Evolutionary conservation across 768 basidiomycete species (phyloP), one percentile per base, ranked within the genome.

Genomic region (Lactarius pseudohatsudake): DNA sequence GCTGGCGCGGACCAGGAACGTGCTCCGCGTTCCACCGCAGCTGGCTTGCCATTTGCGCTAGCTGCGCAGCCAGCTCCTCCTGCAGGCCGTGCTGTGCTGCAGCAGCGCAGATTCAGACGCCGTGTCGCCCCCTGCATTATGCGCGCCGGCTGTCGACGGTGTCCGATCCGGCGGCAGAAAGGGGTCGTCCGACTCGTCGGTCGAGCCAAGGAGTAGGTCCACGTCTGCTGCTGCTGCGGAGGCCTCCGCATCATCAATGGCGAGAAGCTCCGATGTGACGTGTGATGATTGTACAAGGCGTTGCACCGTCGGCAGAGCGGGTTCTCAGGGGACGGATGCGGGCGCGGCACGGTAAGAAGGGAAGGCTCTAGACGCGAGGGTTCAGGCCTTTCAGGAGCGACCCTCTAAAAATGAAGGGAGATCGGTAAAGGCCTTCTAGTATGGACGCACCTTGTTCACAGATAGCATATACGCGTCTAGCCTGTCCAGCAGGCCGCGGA

Each of bases 21-120:
- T 32, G 32, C 32, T 32, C 32, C 32, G 8, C 32, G 32, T 32
- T 75, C 64, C 75, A 65, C 68, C 26, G 66, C 58, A 98, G 79
- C 11, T 94, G 93, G 13, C 86, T 80, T 0, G 94, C 92, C 96
- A 98, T 98, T 64, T 85, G 76, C 1, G 87, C 87, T 32, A 95
- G 84, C 72, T 92, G 89, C 9, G 80, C 80, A 0, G 91, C 82
- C 57, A 96, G 85, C 30, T 91, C 85, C 59, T 91, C 84, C 28
- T 96, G 94, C 2, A 89, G 77, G 82, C 80, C 13, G 10, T 32
- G 30, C 30, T 32, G 10, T 36, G 34, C 34, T 32, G 7, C 30
- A 32, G 30, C 34, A 10, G 34, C 34, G 34, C 34, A 10, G 34
- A 10, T 34, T 8, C 34, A 3, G 36, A 36, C 11, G 36, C 11